Base-by-base conservation (phyloP, 495 filamentous ascomycete genomes). In the Darksidea phi region DNA sequence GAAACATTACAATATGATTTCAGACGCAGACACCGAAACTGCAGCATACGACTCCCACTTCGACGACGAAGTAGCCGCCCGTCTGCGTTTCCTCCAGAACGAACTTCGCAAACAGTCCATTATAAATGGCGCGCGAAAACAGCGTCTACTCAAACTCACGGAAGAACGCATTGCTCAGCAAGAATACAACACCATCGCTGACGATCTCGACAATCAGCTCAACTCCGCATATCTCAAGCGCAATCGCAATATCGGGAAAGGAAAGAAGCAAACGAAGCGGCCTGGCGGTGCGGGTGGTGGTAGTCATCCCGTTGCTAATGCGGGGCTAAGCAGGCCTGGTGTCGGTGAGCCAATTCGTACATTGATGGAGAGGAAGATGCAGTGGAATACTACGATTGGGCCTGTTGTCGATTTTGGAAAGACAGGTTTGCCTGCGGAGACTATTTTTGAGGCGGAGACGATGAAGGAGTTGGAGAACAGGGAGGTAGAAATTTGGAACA, bases 181-280 rank as follows among this genome's bases (percentile, higher is more conserved):
- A 65, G 94, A 99, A 71, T 99, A 95, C 75, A 86, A 84, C 67
- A 97, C 91, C 63, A 99, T 99, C 69, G 86, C 93, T 59, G 94
- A 99, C 68, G 94, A 97, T 72, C 85, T 99, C 23, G 94, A 99
- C 75, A 83, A 84, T 52, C 94, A 99, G 74, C 93, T 99, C 49
- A 89, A 97, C 70, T 85, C 90, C 67, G 91, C 92, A 24, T 99
- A 96, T 68, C 85, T 95, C 37, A 97, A 97, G 78, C 88, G 94
- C 41, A 96, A 90, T n/a, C 87, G 94, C 26, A 95, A 89, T 3
- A 85, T 97, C 76, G 88, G 89, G 69, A 96, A 90, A 76, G 90
- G 84, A 49, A 97, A 96, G 77, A 96, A 96, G 75, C 77, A 84
- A 59, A 82, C 86, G n/a, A 93, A 92, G 69, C 79, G 90, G 1